Percentiles rank a stretch among this genome's conserved stretches.
Evolutionary conservation across 768 basidiomycete species (phyloP).

Genomic region (Boletus vermiculosoides): DNA sequence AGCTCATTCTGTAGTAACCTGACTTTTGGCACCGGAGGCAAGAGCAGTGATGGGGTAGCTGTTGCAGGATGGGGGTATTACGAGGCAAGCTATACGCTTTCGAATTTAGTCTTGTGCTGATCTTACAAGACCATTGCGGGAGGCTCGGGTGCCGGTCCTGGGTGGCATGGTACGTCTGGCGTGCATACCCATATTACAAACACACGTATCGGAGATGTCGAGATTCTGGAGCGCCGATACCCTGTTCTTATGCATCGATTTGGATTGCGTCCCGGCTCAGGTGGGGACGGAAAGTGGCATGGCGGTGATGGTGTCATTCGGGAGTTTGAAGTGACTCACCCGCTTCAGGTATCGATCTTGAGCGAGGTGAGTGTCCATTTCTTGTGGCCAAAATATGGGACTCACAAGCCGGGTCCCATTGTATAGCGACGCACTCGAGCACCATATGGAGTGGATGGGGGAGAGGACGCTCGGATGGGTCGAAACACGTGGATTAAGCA

Average conservation of each 20-base stretch:
- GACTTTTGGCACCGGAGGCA: conserved; percentile 89
- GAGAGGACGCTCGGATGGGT: conserved; percentile 66
- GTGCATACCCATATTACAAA: conserved; percentile 95
- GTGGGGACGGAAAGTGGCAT: conserved; percentile 65
- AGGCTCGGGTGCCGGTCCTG: conserved; percentile 86
- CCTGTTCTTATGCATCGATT: conserved; percentile 88
- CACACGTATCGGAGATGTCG: conserved; percentile 90
- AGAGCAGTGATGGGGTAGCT: conserved; percentile 72
- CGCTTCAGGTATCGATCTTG: conserved; percentile 83
- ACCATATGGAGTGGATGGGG: conserved; percentile 86
- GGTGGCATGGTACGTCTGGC: conserved; percentile 90
- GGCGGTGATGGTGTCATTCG: conserved; percentile 86
- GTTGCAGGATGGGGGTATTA: conserved; percentile 89
- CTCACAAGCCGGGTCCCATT: not conserved
- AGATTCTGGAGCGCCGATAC: conserved; percentile 91
- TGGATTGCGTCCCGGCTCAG: conserved; percentile 67
- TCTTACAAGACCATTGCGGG: conserved; percentile 75
- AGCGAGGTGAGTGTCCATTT: conserved; percentile 58
- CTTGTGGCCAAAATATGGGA: not conserved
- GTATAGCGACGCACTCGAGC: conserved; percentile 74
- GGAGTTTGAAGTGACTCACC: conserved; percentile 79
- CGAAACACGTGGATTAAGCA: conserved; percentile 87
- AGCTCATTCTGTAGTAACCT: conserved; percentile 56
- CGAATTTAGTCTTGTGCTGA: not conserved
- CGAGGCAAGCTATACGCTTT: conserved; percentile 45